Conservation (phyloP, 805 yeast genomes). For the Nakazawaea anatomiae region DNA sequence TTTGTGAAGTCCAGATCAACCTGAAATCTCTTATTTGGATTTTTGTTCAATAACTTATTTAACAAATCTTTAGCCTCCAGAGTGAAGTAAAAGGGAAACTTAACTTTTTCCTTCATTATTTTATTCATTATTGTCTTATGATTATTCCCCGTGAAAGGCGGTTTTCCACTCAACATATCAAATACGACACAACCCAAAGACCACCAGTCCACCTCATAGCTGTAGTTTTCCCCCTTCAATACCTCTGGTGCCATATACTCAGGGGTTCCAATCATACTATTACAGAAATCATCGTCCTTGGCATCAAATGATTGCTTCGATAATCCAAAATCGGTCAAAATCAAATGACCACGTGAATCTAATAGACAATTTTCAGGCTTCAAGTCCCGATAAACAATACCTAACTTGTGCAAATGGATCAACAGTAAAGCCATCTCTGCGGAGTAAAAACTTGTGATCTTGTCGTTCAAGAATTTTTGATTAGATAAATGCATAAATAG, state of each 20-base stretch:
- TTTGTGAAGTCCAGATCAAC: conserved; percentile 47
- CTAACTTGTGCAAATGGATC: conserved; percentile 60
- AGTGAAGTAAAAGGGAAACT: conserved; percentile 70
- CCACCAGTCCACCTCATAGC: conserved; percentile 86
- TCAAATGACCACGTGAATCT: conserved; percentile 71
- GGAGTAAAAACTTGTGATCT: conserved; percentile 66
- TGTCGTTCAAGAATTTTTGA: conserved; percentile 45
- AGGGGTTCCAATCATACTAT: conserved; percentile 67
- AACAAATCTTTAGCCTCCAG: conserved; percentile 76
- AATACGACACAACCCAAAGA: conserved; percentile 77
- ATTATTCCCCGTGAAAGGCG: conserved; percentile 84
- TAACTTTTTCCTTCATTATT: conserved; percentile 59
- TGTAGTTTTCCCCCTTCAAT: conserved; percentile 69
- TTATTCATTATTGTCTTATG: conserved; percentile 73
- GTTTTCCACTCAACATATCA: conserved; percentile 79
- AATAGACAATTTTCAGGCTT: conserved; percentile 88
- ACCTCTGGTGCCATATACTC: conserved; percentile 92
- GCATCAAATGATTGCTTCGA: conserved; percentile 40
- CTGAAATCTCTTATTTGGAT: conserved; percentile 59
- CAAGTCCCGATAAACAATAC: conserved; percentile 81
- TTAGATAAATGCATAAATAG: conserved; percentile 57
- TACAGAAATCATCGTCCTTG: conserved; percentile 35
- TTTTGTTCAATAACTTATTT: conserved; percentile 58
- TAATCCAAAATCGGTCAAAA: conserved; percentile 82
- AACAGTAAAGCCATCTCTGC: conserved; percentile 81